Evolutionary conservation across 768 basidiomycete species (phyloP), one percentile per base, ranked within the genome.

Genomic region (Hemileccinum impolitum): DNA sequence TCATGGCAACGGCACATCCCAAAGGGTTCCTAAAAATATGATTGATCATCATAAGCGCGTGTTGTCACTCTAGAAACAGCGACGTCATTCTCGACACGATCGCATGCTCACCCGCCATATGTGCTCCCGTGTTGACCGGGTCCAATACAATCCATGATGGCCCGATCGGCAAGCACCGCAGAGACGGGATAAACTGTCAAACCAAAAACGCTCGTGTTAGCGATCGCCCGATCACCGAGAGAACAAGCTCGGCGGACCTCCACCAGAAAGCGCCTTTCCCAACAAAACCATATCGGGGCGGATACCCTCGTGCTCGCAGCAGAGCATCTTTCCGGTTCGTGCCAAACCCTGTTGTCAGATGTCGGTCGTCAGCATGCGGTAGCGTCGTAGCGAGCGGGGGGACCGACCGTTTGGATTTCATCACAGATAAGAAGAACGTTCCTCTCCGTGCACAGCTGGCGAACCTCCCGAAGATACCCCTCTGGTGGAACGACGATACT

Each of bases 121-220:
- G 95, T 98, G 55, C 87, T 90, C 3, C 94, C 94, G 56, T 98
- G 95, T 72, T 97, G 94, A 45, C 95, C 94, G 18, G 95, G 94
- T 47, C 82, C 76, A 60, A 99, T 94, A 70, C 86, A 90, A 15
- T 94, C 81, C 91, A 98, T 96, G 57, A 99, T 70, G n/a, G 90
- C 87, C 56, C 83, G 81, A 67, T 91, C 84, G 15, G 94, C 87
- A 28, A 99, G 79, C 17, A 98, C 94, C 13, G 90, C 93, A 21
- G 94, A 96, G 11, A 99, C 94, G 38, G 96, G 95, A 67, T 96
- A 97, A 51, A 97, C 90, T 91, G 55, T 18, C 43, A 3, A 42
- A 17, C 32, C 37, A 45, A 34, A 26, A 35, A 9, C 9, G 17
- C 7, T 38, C 36, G 39, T 26, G 42, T 61, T 40, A 64, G 21